Conservation (phyloP, 192 early-diverging fungal species). For the Backusella tuberculispora region DNA sequence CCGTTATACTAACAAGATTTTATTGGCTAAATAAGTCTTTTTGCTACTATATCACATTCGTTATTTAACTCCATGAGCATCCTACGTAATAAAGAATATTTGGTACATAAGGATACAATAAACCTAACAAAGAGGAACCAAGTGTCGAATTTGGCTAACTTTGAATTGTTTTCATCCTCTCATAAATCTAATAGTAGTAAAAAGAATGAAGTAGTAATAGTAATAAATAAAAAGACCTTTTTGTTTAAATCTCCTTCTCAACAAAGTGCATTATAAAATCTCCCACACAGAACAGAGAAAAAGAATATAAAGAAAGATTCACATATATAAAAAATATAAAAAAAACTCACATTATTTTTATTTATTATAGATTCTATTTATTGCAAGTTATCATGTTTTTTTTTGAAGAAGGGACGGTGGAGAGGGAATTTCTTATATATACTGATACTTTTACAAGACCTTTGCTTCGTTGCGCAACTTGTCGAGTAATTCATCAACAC, state of each 20-base stretch:
- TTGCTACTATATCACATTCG: too few species aligned
- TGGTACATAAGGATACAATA: too few species aligned
- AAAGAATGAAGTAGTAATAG: background rate
- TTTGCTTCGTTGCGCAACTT: slow-evolving; percentile 87
- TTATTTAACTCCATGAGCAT: too few species aligned
- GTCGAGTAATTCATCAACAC: slow-evolving; percentile 90
- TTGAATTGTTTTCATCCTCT: too few species aligned
- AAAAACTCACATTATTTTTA: background rate
- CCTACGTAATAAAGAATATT: too few species aligned
- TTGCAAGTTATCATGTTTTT: background rate
- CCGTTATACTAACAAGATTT: too few species aligned
- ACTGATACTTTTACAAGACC: slow-evolving; percentile 56
- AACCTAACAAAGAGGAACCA: too few species aligned
- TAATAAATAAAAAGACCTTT: background rate
- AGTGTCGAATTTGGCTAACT: too few species aligned
- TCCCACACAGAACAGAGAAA: background rate
- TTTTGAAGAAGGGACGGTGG: background rate
- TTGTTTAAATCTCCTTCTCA: background rate
- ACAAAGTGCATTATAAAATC: background rate
- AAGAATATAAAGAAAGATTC: background rate
- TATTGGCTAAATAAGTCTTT: too few species aligned
- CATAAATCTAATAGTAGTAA: too few species aligned
- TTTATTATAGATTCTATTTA: background rate
- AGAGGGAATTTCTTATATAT: background rate
- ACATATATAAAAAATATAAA: slow-evolving; percentile 13